phyloP scores from a whole-genome alignment of 352 stramenopile genomes.

The Phytopythium helicoides region DNA sequence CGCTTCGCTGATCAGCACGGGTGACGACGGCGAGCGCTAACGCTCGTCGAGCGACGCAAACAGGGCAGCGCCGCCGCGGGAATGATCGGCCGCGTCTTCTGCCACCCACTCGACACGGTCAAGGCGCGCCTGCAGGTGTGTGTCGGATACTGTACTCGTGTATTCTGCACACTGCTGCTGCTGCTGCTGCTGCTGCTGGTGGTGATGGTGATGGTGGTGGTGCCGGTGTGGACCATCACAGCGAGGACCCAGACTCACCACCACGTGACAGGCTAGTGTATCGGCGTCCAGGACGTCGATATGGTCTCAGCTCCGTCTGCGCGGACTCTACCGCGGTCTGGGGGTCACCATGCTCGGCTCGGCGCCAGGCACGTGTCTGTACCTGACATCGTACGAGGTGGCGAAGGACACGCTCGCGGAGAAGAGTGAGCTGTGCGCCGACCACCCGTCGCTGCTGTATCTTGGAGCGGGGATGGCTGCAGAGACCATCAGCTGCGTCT shows the following conservation, averaged over 20 bases:
- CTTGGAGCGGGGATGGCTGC: conserved; percentile 71
- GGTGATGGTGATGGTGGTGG: too few species aligned
- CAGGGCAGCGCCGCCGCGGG: conserved; percentile 81
- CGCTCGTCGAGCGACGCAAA: not conserved
- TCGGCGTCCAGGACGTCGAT: not conserved
- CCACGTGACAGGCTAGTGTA: not conserved
- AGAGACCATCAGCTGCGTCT: conserved; percentile 89
- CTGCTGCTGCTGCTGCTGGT: too few species aligned
- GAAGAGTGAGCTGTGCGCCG: conserved; percentile 33
- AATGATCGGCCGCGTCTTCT: conserved; percentile 84
- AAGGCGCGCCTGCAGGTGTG: conserved; percentile 86
- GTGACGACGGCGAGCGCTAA: too few species aligned
- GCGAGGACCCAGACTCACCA: too few species aligned
- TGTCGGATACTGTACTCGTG: too few species aligned
- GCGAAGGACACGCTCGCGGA: conserved; percentile 56
- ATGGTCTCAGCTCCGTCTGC: conserved; percentile 27
- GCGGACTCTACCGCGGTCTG: conserved; percentile 94
- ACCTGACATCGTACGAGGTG: conserved; percentile 96
- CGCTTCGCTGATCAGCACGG: too few species aligned
- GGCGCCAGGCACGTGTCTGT: conserved; percentile 95
- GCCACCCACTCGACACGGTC: conserved; percentile 91
- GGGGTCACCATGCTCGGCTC: conserved; percentile 93
- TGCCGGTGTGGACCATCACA: too few species aligned
- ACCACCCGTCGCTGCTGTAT: conserved; percentile 60
- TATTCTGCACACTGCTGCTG: too few species aligned